phyloP scores from a whole-genome alignment of 192 early-diverging fungal genomes.

The Rhizoclosmatium sp. region DNA sequence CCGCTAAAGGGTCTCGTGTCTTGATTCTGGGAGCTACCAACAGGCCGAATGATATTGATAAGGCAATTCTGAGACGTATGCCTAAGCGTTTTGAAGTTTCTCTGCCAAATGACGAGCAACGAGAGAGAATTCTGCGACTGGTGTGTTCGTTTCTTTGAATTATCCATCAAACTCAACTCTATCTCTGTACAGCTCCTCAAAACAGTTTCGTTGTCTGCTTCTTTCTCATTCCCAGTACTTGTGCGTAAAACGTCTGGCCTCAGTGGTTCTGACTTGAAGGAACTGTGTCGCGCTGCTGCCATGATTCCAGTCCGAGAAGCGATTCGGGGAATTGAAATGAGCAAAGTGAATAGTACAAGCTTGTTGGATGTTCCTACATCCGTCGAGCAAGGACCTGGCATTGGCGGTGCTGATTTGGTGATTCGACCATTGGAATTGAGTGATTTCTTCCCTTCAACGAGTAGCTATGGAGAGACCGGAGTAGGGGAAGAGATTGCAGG shows the following conservation, averaged over 20 bases:
- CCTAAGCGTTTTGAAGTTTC: conserved; percentile 91
- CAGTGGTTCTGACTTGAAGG: conserved; percentile 96
- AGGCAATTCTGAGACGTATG: conserved; percentile 96
- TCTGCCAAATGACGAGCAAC: conserved; percentile 84
- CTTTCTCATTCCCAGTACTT: conserved; percentile 73
- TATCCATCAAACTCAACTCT: conserved; percentile 14
- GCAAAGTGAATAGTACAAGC: conserved; percentile 13
- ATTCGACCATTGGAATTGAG: conserved; percentile 44
- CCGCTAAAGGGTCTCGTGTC: conserved; percentile 56
- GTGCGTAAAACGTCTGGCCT: conserved; percentile 79
- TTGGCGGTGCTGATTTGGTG: conserved; percentile 33
- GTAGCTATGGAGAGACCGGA: neutral
- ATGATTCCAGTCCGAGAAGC: conserved; percentile 89
- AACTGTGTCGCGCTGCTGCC: conserved; percentile 94
- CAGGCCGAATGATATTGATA: conserved; percentile 96
- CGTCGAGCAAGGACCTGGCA: conserved; percentile 18
- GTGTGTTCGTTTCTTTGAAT: conserved; percentile 36
- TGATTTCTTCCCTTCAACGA: conserved; percentile 41
- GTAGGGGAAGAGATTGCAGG: neutral
- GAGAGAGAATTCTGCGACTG: conserved; percentile 78
- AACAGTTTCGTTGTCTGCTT: conserved; percentile 67
- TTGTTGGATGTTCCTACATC: conserved; percentile 28
- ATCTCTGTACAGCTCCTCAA: conserved; percentile 72
- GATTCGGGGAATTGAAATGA: conserved; percentile 43
- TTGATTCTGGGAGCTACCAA: conserved; percentile 93